These are phyloP conservation scores for Neospora caninum DNA, from an alignment of 169 alveolate genomes.

Conservation along the genomic window DNA sequence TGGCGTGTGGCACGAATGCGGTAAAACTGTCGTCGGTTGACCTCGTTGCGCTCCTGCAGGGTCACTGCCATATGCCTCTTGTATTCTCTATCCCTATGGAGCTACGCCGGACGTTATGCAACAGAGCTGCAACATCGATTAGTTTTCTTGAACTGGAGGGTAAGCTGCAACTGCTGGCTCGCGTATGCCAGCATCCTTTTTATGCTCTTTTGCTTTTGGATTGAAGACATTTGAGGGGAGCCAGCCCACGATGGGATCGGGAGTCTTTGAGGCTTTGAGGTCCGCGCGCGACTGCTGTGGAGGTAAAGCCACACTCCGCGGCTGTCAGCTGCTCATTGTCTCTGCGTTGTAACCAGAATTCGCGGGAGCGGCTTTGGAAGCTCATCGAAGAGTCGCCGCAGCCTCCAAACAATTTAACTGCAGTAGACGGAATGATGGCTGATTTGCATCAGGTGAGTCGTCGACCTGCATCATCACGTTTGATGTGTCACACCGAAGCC, in stretches of 20 bases:
- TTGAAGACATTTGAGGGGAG: no score
- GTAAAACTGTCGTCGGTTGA: background rate
- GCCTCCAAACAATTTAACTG: background rate
- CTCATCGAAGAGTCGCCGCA: background rate
- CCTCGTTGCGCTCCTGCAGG: background rate
- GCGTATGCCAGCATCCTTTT: no score
- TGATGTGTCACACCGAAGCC: no score
- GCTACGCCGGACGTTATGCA: conserved; percentile 52
- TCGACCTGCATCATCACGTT: background rate
- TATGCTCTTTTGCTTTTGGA: no score
- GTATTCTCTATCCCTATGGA: conserved; percentile 15
- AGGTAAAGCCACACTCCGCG: no score
- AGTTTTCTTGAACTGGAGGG: conserved; percentile 61
- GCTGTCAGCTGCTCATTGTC: background rate
- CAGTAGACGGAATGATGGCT: conserved; percentile 9
- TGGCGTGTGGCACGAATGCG: background rate
- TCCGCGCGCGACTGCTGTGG: no score
- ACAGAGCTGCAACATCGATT: conserved; percentile 61
- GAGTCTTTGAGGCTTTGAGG: no score
- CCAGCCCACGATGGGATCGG: no score
- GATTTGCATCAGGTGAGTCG: background rate
- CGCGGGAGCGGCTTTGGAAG: conserved; percentile 5
- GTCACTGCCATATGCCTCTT: conserved; percentile 11
- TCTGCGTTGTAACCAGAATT: background rate
- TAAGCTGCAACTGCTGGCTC: background rate